phyloP scores from a whole-genome alignment of 257 asterid genomes.

The Solanum lycopersicoides region DNA sequence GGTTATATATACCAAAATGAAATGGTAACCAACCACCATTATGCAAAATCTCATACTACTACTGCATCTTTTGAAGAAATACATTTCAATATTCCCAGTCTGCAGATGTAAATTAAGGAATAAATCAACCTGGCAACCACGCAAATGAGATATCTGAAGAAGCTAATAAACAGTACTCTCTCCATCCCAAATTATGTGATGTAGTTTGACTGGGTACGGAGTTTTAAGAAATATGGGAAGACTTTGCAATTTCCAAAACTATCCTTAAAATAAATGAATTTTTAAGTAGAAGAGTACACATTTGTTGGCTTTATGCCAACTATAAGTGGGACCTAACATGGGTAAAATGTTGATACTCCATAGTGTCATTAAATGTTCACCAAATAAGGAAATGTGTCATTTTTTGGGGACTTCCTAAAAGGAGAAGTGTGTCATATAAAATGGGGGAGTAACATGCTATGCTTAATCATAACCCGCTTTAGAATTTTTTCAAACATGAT shows the following conservation, averaged over 20 bases:
- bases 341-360: background rate
- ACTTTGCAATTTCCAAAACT: background rate
- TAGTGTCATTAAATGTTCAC: background rate
- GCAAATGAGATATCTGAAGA: background rate
- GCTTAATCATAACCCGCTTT: background rate
- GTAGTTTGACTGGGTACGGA: background rate
- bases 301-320: background rate
- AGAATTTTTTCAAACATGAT: background rate
- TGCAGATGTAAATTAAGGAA: background rate
- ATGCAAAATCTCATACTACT: background rate
- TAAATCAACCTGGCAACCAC: background rate
- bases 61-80: background rate
- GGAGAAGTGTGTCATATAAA: background rate
- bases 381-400: background rate
- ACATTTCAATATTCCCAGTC: background rate
- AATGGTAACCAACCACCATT: background rate
- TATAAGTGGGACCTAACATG: background rate
- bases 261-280: background rate
- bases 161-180: background rate
- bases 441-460: background rate
- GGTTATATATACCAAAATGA: background rate
- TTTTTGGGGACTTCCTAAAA: background rate
- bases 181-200: background rate
- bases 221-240: background rate
- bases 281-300: background rate